These are phyloP conservation scores for Carex arenaria DNA, from an alignment of 202 grass and related monocot genomes.

Conservation along the genomic window DNA sequence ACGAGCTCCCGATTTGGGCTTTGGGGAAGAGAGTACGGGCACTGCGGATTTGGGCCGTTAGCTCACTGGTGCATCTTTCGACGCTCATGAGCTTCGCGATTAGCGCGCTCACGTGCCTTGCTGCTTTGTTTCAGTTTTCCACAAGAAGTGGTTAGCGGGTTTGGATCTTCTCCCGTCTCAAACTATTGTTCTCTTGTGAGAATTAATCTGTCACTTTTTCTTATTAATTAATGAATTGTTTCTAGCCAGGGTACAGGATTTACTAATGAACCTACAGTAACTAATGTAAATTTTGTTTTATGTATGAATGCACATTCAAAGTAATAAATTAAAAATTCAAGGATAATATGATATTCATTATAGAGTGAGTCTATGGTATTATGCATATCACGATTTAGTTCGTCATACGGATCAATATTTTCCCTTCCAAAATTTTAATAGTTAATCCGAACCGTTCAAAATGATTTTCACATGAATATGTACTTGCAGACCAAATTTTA, in stretches of 20 bases:
- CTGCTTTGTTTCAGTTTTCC: constrained; percentile 8
- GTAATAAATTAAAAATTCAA: background rate
- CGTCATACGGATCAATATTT: too few species aligned
- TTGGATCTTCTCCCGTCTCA: background rate
- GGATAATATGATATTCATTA: too few species aligned
- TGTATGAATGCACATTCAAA: background rate
- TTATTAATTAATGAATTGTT: too few species aligned
- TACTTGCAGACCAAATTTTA: too few species aligned
- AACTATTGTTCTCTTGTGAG: background rate
- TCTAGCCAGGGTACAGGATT: too few species aligned
- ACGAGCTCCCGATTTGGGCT: background rate
- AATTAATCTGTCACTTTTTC: background rate
- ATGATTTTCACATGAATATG: too few species aligned
- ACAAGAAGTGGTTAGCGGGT: background rate
- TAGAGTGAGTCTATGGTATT: too few species aligned
- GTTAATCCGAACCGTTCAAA: too few species aligned
- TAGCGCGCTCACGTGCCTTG: constrained; percentile 9
- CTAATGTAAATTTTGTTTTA: background rate
- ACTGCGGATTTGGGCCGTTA: constrained; percentile 19
- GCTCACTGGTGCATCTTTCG: constrained; percentile 17
- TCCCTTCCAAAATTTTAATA: too few species aligned
- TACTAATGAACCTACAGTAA: background rate
- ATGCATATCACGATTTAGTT: too few species aligned
- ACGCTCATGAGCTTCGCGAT: constrained; percentile 18
- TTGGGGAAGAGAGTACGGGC: background rate